Evolutionary conservation across 2,329 filamentous ascomycete species (phyloP).

Genomic region (Didymosphaeria variabile): DNA sequence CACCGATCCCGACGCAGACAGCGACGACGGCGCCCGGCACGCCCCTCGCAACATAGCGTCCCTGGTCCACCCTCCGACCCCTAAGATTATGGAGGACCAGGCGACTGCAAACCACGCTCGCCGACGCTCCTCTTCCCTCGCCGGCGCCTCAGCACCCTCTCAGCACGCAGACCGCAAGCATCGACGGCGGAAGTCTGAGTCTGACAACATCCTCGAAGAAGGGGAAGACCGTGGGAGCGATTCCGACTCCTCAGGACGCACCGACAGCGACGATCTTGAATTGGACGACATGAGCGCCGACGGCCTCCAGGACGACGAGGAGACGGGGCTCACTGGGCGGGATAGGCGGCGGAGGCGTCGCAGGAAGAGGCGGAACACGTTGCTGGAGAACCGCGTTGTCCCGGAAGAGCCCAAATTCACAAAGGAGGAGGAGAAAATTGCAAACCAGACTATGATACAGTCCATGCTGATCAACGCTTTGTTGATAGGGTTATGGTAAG

Average conservation of each 20-base stretch:
- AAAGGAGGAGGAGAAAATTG: constrained; percentile 77
- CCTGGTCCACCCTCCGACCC: constrained; percentile 43
- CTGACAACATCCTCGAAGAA: constrained; percentile 47
- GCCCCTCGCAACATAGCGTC: constrained; percentile 33
- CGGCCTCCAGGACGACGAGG: constrained; percentile 82
- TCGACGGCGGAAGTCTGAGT: constrained; percentile 36
- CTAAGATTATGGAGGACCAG: constrained; percentile 43
- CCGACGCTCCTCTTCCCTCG: constrained; percentile 47
- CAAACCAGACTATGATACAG: constrained; percentile 76
- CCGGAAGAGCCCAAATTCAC: constrained; percentile 60
- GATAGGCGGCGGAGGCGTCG: constrained; percentile 74
- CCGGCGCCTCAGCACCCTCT: constrained; percentile 34
- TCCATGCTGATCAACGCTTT: constrained; percentile 76
- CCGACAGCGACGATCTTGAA: constrained; percentile 63
- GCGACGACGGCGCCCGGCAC: constrained; percentile 30
- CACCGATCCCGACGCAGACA: constrained; percentile 34
- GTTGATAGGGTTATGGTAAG: constrained; percentile 84
- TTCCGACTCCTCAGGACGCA: constrained; percentile 45
- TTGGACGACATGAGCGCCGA: constrained; percentile 70
- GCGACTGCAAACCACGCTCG: constrained; percentile 34
- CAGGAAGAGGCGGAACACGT: constrained; percentile 73
- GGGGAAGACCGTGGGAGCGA: constrained; percentile 43
- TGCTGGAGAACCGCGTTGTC: constrained; percentile 76
- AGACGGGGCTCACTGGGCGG: constrained; percentile 81
- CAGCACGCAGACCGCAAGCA: constrained; percentile 37